Conservation (phyloP, 192 early-diverging fungal species). For the Thamnidium elegans region DNA sequence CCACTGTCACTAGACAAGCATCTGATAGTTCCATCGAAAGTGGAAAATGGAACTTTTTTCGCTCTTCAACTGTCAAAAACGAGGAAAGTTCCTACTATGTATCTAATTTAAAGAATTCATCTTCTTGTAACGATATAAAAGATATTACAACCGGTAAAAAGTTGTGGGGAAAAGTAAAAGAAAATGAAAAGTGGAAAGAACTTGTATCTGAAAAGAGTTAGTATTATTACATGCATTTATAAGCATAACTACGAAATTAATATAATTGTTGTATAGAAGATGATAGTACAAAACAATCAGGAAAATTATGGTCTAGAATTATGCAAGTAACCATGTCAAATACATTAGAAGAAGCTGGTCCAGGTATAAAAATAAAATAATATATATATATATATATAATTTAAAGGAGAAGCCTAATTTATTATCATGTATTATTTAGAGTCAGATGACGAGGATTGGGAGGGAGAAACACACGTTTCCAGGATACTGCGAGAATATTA, state of each 20-base stretch:
- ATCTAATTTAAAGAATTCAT: no score
- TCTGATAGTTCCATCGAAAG: no score
- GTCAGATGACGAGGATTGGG: conserved; percentile 54
- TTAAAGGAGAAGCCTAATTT: no score
- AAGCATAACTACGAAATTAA: no score
- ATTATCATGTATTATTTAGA: conserved; percentile 32
- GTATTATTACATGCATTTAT: neutral
- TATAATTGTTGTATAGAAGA: neutral
- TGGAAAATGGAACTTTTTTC: no score
- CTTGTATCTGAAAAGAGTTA: conserved; percentile 15
- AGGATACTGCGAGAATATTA: conserved; percentile 52
- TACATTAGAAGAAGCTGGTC: conserved; percentile 26
- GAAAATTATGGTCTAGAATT: conserved; percentile 31
- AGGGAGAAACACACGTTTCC: conserved; percentile 54
- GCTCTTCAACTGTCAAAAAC: no score
- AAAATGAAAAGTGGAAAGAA: conserved; percentile 33
- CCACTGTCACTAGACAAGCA: neutral
- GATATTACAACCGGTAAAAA: conserved; percentile 16
- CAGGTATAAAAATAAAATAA: conserved; percentile 20
- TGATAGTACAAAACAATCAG: neutral
- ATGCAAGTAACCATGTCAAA: conserved; percentile 27
- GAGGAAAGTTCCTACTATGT: no score
- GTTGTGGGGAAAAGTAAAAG: conserved; percentile 26
- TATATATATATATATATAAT: no score
- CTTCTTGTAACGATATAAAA: no score